Evolutionary conservation across 805 yeast species (phyloP).

Genomic region (Ogataea wickerhamii): DNA sequence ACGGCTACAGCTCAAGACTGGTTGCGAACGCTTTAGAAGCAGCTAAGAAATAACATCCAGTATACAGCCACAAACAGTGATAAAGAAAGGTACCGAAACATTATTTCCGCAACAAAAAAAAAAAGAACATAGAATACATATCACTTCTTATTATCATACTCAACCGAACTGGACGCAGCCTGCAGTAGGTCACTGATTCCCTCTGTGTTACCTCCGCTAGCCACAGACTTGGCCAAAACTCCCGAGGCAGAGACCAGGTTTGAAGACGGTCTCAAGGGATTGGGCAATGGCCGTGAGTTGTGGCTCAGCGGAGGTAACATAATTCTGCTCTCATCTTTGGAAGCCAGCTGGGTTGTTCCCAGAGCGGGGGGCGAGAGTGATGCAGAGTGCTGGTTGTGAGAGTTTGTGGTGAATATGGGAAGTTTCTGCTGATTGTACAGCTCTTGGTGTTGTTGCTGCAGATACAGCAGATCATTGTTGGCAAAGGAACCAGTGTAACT

Average conservation of each 20-base stretch:
- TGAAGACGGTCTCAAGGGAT: constrained; percentile 11
- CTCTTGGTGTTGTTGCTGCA: constrained; percentile 19
- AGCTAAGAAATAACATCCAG: too few species aligned
- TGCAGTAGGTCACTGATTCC: constrained; percentile 22
- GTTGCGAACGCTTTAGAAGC: background rate
- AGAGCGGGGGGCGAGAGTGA: constrained; percentile 10
- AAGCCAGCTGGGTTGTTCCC: background rate
- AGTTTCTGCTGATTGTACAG: constrained; percentile 14
- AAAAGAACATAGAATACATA: too few species aligned
- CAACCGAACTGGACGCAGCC: constrained; percentile 19
- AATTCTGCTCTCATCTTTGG: constrained; percentile 11
- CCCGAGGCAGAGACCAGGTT: constrained; percentile 2
- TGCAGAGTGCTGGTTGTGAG: constrained; percentile 3
- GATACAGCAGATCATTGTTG: constrained; percentile 11
- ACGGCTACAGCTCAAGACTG: background rate
- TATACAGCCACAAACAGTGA: too few species aligned
- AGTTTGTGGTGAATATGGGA: constrained; percentile 5
- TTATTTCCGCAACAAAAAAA: too few species aligned
- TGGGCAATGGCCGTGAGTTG: constrained; percentile 18
- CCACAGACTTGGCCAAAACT: constrained; percentile 1
- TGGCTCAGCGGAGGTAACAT: constrained; percentile 21
- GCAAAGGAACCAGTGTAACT: constrained; percentile 1
- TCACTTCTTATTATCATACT: constrained; percentile 12
- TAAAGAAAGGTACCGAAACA: too few species aligned
- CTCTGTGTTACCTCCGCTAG: constrained; percentile 11